Base-by-base conservation (phyloP, 306 rosid genomes). In the Heteromeles arbutifolia region DNA sequence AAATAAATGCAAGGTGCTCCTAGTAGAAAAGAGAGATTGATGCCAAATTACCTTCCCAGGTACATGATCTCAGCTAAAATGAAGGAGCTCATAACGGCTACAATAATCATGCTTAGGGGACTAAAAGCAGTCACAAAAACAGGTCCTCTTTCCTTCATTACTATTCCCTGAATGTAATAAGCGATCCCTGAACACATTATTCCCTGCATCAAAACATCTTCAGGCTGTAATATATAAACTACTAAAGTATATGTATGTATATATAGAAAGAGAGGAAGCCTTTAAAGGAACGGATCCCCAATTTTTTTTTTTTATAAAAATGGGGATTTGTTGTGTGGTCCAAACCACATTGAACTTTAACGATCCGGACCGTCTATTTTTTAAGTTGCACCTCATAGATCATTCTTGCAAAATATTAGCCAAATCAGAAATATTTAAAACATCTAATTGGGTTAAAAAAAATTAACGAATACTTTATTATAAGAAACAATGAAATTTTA, bases 111-210 rank as follows among this genome's bases (percentile, higher is more conserved):
- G 79, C 72, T 13, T 12, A 89, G 74, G 29, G 93, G 93, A 63
- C n/a, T 62, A 26, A 85, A 84, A 15, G 90, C 84, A 57, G 82
- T 86, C 56, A 85, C 81, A 52, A 84, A 86, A 81, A 89, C 84
- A 28, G 90, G 90, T 45, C 93, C 93, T 25, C 74, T 86, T 45
- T 71, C 81, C 78, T 86, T 83, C 84, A 86, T 70, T 68, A 86
- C 72, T 3, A 77, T 3, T 44, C 86, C 87, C 41, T 88, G 93
- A 77, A 88, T 24, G 31, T 74, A 82, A 63, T 78, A 79, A 15
- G 82, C 26, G 22, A 77, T 18, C 15, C 89, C 93, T 3, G 89
- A 81, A 53, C 82, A 78, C 15, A 86, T 13, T 59, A 88, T 34
- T 41, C 90, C 92, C 92, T 86, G 85, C 82, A 82, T 57, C 28